These are phyloP conservation scores for Raffaelea ambrosiae DNA, from an alignment of 2,329 filamentous ascomycete species.

Conservation along the genomic window DNA sequence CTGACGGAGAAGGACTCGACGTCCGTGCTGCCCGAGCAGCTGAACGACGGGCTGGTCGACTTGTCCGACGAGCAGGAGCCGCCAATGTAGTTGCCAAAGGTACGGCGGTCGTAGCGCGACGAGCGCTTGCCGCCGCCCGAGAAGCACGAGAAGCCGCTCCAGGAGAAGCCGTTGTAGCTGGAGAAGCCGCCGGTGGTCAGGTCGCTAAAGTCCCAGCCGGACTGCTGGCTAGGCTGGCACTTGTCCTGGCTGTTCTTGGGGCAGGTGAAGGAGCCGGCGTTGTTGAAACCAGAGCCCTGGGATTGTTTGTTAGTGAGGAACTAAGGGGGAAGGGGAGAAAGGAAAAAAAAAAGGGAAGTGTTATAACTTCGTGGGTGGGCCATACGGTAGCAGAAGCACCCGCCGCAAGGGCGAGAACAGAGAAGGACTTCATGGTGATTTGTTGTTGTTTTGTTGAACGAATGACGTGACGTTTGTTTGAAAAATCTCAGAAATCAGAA, in stretches of 20 bases:
- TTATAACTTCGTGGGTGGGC: no score
- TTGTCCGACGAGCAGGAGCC: slow-evolving; percentile 41
- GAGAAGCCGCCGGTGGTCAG: slow-evolving; percentile 43
- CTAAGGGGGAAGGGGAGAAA: neutral
- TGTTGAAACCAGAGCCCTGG: slow-evolving; percentile 12
- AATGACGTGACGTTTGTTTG: neutral
- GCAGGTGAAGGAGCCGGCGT: slow-evolving; percentile 48
- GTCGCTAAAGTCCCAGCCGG: slow-evolving; percentile 44
- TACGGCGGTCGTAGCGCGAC: slow-evolving; percentile 43
- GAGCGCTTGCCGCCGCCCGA: slow-evolving; percentile 46
- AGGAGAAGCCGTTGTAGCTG: slow-evolving; percentile 63
- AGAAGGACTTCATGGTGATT: slow-evolving; percentile 39
- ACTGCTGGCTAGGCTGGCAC: slow-evolving; percentile 61
- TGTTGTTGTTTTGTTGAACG: slow-evolving; percentile 1
- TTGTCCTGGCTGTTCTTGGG: slow-evolving; percentile 69
- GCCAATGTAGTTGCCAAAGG: slow-evolving; percentile 51
- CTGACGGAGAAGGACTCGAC: slow-evolving; percentile 63
- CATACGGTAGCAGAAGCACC: slow-evolving; percentile 37
- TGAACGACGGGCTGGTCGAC: slow-evolving; percentile 49
- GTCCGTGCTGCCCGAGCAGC: slow-evolving; percentile 31
- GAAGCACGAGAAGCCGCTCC: slow-evolving; percentile 64
- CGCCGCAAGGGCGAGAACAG: slow-evolving; percentile 40
- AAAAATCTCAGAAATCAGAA: no score
- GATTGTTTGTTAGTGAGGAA: slow-evolving; percentile 2
- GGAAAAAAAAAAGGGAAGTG: neutral